Base-by-base conservation (phyloP, 75 land plant species). In the Cryptomeria japonica region DNA sequence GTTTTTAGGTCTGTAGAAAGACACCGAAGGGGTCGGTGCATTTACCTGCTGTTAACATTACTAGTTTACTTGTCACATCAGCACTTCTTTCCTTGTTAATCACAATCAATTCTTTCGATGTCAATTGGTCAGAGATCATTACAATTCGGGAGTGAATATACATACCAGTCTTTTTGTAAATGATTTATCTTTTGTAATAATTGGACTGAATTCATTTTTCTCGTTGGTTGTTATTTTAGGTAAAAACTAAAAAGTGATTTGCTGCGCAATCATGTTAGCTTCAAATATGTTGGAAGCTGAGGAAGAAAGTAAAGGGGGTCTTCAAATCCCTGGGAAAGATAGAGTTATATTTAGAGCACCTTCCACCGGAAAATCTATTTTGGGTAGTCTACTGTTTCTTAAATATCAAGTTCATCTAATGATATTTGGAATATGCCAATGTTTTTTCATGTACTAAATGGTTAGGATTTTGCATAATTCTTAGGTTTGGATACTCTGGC, bases 401-500 rank as follows among this genome's bases (percentile, higher is more conserved):
- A 8, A 77, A 42, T 51, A n/a, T 61, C 46, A 44, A 44, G 46
- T 44, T 44, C 28, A 22, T 28, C 70, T 82, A 8, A 7, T 53
- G 44, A 38, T 46, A 14, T 25, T 22, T 15, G 13, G 47, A 12
- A n/a, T 11, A 11, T 82, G 46, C 22, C n/a, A 46, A 13, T 46
- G 5, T 44, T 44, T 42, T 25, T 44, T 80, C 47, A 46, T 82
- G 46, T 44, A 82, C 34, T 31, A 1, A 82, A 28, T 39, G 82
- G 46, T 44, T 11, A 11, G 13, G 18, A 1, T 46, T 28, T 38
- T n/a, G 31, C 28, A n/a, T 84, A 28, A 72, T 78, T 34, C 13
- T 84, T 76, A 96, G 98, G 98, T 32, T 83, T 96, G 44, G 97
- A 95, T 91, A 91, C 92, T n/a, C 91, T 94, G 44, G 97, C 98